Evolutionary conservation across 305 asterid genomes (phyloP).

Genomic region (Fraxinus sp.): DNA sequence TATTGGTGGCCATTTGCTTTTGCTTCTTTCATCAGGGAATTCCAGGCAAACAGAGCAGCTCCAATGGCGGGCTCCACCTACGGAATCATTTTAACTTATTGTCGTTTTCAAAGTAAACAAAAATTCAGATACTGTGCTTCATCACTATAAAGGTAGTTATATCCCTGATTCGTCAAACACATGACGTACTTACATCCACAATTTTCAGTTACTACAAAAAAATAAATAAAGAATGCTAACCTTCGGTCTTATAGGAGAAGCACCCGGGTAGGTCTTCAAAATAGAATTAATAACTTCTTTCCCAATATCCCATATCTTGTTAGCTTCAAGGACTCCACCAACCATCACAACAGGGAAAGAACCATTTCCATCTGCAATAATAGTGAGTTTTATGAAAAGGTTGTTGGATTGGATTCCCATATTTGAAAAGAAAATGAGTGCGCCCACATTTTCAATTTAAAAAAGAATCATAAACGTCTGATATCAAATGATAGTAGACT

Average conservation of each 20-base stretch:
- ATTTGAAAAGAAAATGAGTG: neutral
- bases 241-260: slow-evolving; percentile 78
- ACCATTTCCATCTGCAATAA: slow-evolving; percentile 65
- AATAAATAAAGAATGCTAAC: slow-evolving; percentile 38
- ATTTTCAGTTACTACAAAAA: neutral
- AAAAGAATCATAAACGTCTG: neutral
- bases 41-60: slow-evolving; percentile 77
- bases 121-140: neutral
- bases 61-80: slow-evolving; percentile 90
- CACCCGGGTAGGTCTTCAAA: slow-evolving; percentile 68
- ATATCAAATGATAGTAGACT: neutral
- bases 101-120: neutral
- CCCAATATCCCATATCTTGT: slow-evolving; percentile 81
- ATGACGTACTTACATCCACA: neutral
- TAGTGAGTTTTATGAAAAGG: neutral
- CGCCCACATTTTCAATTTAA: neutral
- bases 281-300: slow-evolving; percentile 60
- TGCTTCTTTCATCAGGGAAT: slow-evolving; percentile 51
- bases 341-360: slow-evolving; percentile 91
- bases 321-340: slow-evolving; percentile 90
- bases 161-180: neutral
- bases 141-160: neutral
- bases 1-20: slow-evolving; percentile 47
- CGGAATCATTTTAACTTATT: slow-evolving; percentile 12
- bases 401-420: neutral